Conservation (phyloP, 768 basidiomycete species). For the Phlegmacium glaucopus region DNA sequence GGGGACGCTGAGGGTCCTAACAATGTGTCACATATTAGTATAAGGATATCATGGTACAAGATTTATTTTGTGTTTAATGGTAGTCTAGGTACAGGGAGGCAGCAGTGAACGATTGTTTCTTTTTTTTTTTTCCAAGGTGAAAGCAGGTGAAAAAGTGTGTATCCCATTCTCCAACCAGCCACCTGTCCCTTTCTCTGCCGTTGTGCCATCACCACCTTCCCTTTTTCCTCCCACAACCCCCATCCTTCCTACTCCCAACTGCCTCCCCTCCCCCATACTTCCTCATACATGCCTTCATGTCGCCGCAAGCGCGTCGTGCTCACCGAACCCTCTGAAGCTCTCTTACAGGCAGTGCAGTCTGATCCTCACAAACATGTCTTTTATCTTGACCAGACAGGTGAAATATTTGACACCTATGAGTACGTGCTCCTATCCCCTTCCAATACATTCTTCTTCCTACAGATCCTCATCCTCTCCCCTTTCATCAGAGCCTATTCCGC, state of each 20-base stretch:
- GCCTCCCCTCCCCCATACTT: conserved; percentile 18
- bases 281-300: conserved; percentile 71
- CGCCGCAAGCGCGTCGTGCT: conserved; percentile 88
- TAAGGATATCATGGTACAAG: no score
- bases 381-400: conserved; percentile 91
- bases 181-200: conserved; percentile 62
- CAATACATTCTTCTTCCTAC: conserved; percentile 12
- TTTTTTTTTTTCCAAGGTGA: not conserved
- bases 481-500: conserved; percentile 69
- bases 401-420: conserved; percentile 98
- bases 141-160: conserved; percentile 7
- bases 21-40: no score
- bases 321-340: conserved; percentile 72
- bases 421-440: conserved; percentile 40
- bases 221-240: conserved; percentile 41
- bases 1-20: no score
- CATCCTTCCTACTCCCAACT: conserved; percentile 34
- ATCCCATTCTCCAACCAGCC: conserved; percentile 54
- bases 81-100: no score
- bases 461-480: conserved; percentile 18
- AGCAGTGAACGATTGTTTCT: no score
- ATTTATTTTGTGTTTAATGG: no score
- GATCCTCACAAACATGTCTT: conserved; percentile 78
- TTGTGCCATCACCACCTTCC: conserved; percentile 46
- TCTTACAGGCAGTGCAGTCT: conserved; percentile 60